Percentiles rank a stretch among this genome's conserved stretches.
These are phyloP conservation scores for Debaryomyces nepalensis DNA, from an alignment of 1,139 yeast genomes.

Conservation along the genomic window DNA sequence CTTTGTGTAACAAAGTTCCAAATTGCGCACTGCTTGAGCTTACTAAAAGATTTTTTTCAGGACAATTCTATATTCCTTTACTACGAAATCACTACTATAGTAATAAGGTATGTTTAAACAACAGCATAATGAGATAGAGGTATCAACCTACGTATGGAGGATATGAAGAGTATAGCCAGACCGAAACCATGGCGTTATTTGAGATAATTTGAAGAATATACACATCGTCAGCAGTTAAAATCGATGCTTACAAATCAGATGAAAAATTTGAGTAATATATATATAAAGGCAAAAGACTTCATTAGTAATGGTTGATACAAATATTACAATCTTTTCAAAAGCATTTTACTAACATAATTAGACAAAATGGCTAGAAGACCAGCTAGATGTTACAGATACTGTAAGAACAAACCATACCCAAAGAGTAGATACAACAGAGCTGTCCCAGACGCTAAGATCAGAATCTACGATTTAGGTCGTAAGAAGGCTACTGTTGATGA, in stretches of 20 bases:
- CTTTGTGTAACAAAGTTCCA: conserved; percentile 7
- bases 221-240: neutral
- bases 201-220: too few relatives aligned
- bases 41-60: conserved; percentile 13
- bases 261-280: conserved; percentile 1
- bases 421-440: conserved; percentile 99
- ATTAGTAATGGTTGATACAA: neutral
- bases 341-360: conserved; percentile 37
- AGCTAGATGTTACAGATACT: conserved; percentile 99
- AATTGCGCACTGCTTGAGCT: conserved; percentile 5
- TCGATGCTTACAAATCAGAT: conserved; percentile 5
- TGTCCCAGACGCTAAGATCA: conserved; percentile 99
- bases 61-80: conserved; percentile 6
- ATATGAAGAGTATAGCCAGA: too few relatives aligned
- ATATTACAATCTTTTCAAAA: neutral
- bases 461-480: conserved; percentile 99
- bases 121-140: neutral
- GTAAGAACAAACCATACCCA: conserved; percentile 99
- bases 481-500: conserved; percentile 99
- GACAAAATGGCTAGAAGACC: conserved; percentile 99
- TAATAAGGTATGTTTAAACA: conserved; percentile 10
- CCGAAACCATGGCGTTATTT: too few relatives aligned
- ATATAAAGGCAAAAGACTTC: neutral
- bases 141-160: neutral
- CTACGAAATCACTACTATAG: conserved; percentile 3